Evolutionary conservation across 306 rosid genomes (phyloP).

Genomic region (Pachyrhizus erosus): DNA sequence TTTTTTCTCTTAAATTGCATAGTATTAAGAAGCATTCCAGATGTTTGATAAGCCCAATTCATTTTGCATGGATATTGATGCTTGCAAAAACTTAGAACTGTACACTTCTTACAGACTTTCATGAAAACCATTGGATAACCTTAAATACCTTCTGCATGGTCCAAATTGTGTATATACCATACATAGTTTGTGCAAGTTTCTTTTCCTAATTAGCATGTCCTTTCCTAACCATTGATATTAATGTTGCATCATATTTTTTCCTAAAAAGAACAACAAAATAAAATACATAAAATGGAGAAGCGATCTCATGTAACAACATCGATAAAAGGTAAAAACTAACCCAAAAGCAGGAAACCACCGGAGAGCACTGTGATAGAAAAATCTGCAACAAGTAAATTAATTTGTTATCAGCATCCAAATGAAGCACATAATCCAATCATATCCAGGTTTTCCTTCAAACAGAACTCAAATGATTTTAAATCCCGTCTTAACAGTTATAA

Average conservation of each 20-base stretch:
- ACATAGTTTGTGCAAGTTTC: conserved; percentile 23
- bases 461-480: background rate
- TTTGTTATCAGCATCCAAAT: conserved; percentile 38
- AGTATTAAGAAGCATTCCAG: conserved; percentile 20
- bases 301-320: background rate
- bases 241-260: background rate
- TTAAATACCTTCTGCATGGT: background rate
- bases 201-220: background rate
- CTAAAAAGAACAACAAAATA: background rate
- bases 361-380: conserved; percentile 94
- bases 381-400: conserved; percentile 57
- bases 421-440: background rate
- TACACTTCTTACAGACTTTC: conserved; percentile 9
- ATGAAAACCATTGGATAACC: background rate
- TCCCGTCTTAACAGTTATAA: conserved; percentile 7
- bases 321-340: conserved; percentile 59
- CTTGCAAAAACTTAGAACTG: background rate
- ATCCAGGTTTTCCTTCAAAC: conserved; percentile 18
- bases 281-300: background rate
- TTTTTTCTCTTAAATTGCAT: background rate
- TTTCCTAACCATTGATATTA: conserved; percentile 26
- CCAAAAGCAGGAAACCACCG: conserved; percentile 87
- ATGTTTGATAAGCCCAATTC: conserved; percentile 30
- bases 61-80: background rate
- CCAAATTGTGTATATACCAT: background rate